Percentiles rank a stretch among this genome's conserved stretches.
Evolutionary conservation across 352 stramenopile genomes (phyloP).

Genomic region (Globisporangium viniferum): DNA sequence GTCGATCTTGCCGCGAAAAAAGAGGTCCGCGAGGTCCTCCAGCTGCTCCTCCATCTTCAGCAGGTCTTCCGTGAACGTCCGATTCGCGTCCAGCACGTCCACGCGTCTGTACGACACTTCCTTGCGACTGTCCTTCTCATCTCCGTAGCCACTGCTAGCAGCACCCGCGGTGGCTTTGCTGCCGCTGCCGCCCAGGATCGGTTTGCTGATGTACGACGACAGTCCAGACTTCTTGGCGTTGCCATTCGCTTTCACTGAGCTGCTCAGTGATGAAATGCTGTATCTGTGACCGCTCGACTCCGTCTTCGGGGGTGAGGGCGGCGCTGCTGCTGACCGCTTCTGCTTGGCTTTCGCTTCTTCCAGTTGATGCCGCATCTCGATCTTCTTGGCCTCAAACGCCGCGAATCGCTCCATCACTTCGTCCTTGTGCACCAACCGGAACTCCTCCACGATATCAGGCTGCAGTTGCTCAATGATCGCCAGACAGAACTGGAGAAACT

Average conservation of each 20-base stretch:
- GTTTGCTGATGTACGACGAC: conserved; percentile 72
- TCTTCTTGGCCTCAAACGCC: conserved; percentile 81
- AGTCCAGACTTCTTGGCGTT: conserved; percentile 23
- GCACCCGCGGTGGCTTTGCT: conserved; percentile 14
- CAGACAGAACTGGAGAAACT: conserved; percentile 59
- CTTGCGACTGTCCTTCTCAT: conserved; percentile 41
- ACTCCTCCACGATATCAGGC: conserved; percentile 67
- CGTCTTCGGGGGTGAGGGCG: conserved; percentile 52
- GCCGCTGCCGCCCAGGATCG: conserved; percentile 31
- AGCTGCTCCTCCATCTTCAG: conserved; percentile 83
- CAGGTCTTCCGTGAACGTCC: conserved; percentile 58
- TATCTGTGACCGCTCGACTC: conserved; percentile 36
- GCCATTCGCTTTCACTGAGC: conserved; percentile 25
- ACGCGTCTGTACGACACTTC: conserved; percentile 65
- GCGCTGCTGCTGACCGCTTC: conserved; percentile 33
- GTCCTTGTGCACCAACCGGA: conserved; percentile 73
- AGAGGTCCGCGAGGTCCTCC: conserved; percentile 68
- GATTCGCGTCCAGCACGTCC: conserved; percentile 68
- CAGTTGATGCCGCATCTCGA: conserved; percentile 80
- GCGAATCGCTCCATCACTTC: conserved; percentile 81
- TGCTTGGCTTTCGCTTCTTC: conserved; percentile 63
- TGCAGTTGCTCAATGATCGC: conserved; percentile 70
- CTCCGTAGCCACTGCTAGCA: conserved; percentile 17
- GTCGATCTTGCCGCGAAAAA: conserved; percentile 74
- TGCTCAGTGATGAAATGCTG: conserved; percentile 35